Conservation (phyloP, 768 basidiomycete genomes). For the Russula sp. region DNA sequence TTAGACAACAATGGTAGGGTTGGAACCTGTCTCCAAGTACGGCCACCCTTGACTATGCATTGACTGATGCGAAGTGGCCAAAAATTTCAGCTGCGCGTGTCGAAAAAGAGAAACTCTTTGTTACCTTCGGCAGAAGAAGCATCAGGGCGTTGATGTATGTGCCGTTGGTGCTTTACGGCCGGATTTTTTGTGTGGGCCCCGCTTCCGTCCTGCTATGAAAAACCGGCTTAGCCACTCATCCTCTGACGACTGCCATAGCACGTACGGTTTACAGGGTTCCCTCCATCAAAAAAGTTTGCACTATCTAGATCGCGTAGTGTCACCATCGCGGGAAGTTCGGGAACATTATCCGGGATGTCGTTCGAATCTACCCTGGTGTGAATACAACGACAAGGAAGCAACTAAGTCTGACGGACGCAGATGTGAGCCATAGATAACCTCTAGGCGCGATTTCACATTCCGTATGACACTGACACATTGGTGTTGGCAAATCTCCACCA, state of each 20-base stretch:
- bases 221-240: neutral
- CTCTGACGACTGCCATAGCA: neutral
- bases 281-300: constrained; percentile 5
- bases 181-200: constrained; percentile 5
- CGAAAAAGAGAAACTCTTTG: neutral
- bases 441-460: constrained; percentile 15
- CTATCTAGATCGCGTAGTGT: constrained; percentile 7
- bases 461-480: neutral
- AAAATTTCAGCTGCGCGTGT: neutral
- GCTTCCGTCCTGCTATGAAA: neutral
- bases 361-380: neutral
- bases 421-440: constrained; percentile 14
- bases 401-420: neutral
- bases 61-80: neutral
- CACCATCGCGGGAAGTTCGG: neutral
- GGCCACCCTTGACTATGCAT: neutral
- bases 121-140: neutral
- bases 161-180: neutral
- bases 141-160: neutral
- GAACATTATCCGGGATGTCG: neutral
- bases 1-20: neutral
- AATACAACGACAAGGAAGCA: neutral
- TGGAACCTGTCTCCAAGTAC: neutral
- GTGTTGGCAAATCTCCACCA: neutral
- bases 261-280: neutral